Conservation (phyloP, 75 land plant species). For the Sequoia sempervirens region DNA sequence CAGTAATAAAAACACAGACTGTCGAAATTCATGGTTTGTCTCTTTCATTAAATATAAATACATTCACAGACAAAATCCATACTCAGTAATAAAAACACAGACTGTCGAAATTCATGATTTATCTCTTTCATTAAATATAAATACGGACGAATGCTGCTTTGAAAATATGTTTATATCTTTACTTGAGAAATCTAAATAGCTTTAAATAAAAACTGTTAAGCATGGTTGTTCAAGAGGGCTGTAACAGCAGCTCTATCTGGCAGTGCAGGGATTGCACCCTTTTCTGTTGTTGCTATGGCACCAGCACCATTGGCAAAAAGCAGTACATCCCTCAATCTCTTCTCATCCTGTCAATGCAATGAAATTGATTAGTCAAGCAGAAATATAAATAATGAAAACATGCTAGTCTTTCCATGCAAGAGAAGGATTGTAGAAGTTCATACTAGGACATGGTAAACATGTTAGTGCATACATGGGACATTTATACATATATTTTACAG, state of each 20-base stretch:
- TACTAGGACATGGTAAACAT: background rate
- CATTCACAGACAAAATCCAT: too few species aligned
- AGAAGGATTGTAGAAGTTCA: background rate
- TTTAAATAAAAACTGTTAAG: background rate
- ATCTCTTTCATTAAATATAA: background rate
- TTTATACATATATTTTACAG: too few species aligned
- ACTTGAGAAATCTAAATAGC: background rate
- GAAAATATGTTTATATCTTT: background rate
- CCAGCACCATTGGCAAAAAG: conserved; percentile 40
- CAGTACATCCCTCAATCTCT: conserved; percentile 22
- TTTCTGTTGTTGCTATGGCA: conserved; percentile 39
- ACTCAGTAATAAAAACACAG: background rate
- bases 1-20: background rate
- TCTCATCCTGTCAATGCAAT: conserved; percentile 19
- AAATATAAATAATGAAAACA: background rate
- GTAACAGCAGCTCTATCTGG: conserved; percentile 21
- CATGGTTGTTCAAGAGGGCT: conserved; percentile 6
- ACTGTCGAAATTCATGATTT: background rate
- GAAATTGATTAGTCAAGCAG: background rate
- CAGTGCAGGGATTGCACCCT: conserved; percentile 49
- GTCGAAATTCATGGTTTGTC: background rate
- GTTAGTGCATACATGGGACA: background rate
- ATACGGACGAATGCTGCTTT: background rate
- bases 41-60: background rate
- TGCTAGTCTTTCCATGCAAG: background rate